Percentiles rank a stretch among this genome's conserved stretches.
phyloP scores from a whole-genome alignment of 2,329 filamentous ascomycete genomes.

The Grosmannia clavigera region DNA sequence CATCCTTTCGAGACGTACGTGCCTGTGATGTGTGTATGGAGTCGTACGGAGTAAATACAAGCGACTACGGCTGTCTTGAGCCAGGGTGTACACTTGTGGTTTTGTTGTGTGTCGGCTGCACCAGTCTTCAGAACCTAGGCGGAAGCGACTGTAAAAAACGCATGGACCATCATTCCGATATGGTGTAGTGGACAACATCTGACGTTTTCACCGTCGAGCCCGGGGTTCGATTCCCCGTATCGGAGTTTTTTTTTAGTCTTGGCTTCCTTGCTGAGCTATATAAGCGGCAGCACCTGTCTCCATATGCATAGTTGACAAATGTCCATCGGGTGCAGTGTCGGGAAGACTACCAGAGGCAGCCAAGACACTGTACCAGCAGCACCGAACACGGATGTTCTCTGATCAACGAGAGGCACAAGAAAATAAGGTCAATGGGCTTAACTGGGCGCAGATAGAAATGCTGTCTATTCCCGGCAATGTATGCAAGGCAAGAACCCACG shows the following conservation, averaged over 20 bases:
- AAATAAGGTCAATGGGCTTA: no score
- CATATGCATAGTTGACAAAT: slow-evolving; percentile 27
- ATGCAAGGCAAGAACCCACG: not conserved
- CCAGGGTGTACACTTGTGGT: no score
- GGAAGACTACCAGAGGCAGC: slow-evolving; percentile 26
- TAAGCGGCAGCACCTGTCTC: not conserved
- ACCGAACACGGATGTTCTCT: no score
- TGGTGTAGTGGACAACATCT: slow-evolving; percentile 5
- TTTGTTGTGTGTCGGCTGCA: no score
- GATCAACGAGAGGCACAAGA: no score
- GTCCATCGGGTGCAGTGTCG: slow-evolving; percentile 40
- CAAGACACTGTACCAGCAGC: slow-evolving; percentile 23
- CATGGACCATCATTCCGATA: slow-evolving; percentile 1
- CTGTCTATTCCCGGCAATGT: not conserved
- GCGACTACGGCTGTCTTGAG: no score
- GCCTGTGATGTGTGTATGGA: not conserved
- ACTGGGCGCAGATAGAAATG: not conserved
- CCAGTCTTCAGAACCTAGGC: not conserved
- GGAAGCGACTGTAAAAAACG: not conserved
- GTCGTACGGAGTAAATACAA: no score
- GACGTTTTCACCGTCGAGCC: slow-evolving; percentile 5
- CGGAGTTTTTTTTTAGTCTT: not conserved
- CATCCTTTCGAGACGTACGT: not conserved
- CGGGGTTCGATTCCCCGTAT: slow-evolving; percentile 6
- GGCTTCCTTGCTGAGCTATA: not conserved